Percentiles rank a stretch among this genome's conserved stretches.
These are phyloP conservation scores for Solanum hybrid DNA, from an alignment of 305 asterid species.

Conservation along the genomic window DNA sequence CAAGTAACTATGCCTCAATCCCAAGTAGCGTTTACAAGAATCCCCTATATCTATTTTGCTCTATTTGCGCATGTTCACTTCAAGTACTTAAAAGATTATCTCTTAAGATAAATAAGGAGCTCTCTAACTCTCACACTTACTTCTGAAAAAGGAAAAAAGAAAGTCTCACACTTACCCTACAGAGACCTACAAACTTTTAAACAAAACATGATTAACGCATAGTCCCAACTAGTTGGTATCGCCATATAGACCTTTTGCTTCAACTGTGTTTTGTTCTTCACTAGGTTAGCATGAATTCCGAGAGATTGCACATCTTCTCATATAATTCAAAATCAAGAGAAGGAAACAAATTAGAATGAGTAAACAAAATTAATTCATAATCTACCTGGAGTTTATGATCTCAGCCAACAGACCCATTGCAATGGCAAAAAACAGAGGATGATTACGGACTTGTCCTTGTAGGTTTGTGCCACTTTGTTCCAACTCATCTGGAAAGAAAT, in stretches of 20 bases:
- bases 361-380: background rate
- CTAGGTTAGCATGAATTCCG: background rate
- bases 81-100: background rate
- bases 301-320: background rate
- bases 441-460: constrained; percentile 47
- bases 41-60: background rate
- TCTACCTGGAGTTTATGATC: constrained; percentile 91
- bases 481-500: constrained; percentile 7
- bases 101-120: background rate
- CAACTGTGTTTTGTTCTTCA: background rate
- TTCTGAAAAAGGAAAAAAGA: background rate
- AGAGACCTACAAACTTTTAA: background rate
- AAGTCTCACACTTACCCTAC: background rate
- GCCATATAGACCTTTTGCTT: background rate
- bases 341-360: background rate
- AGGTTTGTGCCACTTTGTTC: constrained; percentile 16
- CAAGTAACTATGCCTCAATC: background rate
- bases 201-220: background rate
- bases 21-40: background rate
- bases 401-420: constrained; percentile 89
- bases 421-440: constrained; percentile 87
- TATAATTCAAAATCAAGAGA: background rate
- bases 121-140: background rate
- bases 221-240: background rate
- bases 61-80: background rate